phyloP scores from a whole-genome alignment of 2,329 filamentous ascomycete genomes.

The Lachnellula occidentalis region DNA sequence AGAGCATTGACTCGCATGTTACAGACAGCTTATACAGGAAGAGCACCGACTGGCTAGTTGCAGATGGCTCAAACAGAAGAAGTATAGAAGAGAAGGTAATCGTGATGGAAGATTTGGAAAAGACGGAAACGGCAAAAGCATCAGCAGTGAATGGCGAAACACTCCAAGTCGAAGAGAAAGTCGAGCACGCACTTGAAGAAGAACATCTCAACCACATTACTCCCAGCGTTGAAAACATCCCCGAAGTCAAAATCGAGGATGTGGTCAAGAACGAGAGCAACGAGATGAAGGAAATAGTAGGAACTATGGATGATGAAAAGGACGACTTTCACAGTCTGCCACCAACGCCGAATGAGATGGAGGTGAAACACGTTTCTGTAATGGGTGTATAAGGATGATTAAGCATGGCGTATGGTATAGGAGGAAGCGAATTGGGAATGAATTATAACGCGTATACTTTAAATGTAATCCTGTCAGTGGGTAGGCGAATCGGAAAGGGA shows the following conservation, averaged over 20 bases:
- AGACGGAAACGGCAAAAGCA: neutral
- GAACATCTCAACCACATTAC: neutral
- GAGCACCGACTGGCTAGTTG: neutral
- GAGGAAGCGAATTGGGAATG: neutral
- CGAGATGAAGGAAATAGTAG: neutral
- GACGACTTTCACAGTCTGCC: constrained; percentile 20
- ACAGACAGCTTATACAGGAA: neutral
- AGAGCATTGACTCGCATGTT: constrained; percentile 6
- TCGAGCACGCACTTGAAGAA: neutral
- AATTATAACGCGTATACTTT: constrained; percentile 7
- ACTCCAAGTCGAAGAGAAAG: neutral
- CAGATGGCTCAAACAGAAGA: constrained; percentile 3
- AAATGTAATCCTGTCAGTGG: constrained; percentile 4
- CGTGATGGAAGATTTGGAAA: constrained; percentile 6
- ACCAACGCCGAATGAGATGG: constrained; percentile 13
- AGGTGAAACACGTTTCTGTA: constrained; percentile 5
- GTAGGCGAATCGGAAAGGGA: too few relatives aligned
- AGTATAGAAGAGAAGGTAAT: constrained; percentile 8
- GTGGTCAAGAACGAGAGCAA: neutral
- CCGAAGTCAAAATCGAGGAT: neutral
- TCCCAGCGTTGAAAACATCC: neutral
- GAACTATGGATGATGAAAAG: constrained; percentile 2
- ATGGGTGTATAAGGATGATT: neutral
- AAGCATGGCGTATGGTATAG: too few relatives aligned
- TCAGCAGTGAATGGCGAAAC: neutral